Evolutionary conservation across 192 early-diverging fungal genomes (phyloP).

Genomic region (Powellomyces hirtus): DNA sequence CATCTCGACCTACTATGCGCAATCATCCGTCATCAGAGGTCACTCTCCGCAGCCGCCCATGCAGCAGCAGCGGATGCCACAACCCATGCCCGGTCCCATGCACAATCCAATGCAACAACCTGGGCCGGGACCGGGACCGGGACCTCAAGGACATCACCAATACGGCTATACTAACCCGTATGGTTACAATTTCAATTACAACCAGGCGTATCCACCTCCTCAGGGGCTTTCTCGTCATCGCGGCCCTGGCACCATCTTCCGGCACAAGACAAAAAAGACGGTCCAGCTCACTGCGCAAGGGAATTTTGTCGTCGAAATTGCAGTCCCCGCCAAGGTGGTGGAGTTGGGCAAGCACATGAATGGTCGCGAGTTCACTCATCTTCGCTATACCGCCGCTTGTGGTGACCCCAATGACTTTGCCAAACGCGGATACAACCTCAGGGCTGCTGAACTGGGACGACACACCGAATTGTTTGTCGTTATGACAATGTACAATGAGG

Average conservation of each 20-base stretch:
- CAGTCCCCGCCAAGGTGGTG: slow-evolving; percentile 45
- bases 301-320: slow-evolving; percentile 49
- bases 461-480: slow-evolving; percentile 87
- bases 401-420: slow-evolving; percentile 80
- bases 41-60: background rate
- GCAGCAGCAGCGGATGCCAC: background rate
- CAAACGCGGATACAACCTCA: slow-evolving; percentile 50
- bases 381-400: slow-evolving; percentile 72
- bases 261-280: slow-evolving; percentile 47
- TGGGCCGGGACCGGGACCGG: too few species aligned
- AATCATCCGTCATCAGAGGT: background rate
- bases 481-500: slow-evolving; percentile 83
- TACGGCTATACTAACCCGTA: slow-evolving; percentile 13
- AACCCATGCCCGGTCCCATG: too few species aligned
- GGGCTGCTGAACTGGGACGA: slow-evolving; percentile 62
- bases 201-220: slow-evolving; percentile 14
- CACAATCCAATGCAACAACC: too few species aligned
- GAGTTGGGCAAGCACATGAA: slow-evolving; percentile 22
- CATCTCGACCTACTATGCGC: slow-evolving; percentile 4
- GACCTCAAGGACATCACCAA: background rate
- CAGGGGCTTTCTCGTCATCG: background rate
- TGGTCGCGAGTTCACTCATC: slow-evolving; percentile 45
- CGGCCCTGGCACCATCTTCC: slow-evolving; percentile 30
- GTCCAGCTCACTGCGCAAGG: slow-evolving; percentile 45
- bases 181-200: slow-evolving; percentile 13